Evolutionary conservation across 202 grass and related monocot species (phyloP), one percentile per base, ranked within the genome.

Genomic region (Musa balbisiana): DNA sequence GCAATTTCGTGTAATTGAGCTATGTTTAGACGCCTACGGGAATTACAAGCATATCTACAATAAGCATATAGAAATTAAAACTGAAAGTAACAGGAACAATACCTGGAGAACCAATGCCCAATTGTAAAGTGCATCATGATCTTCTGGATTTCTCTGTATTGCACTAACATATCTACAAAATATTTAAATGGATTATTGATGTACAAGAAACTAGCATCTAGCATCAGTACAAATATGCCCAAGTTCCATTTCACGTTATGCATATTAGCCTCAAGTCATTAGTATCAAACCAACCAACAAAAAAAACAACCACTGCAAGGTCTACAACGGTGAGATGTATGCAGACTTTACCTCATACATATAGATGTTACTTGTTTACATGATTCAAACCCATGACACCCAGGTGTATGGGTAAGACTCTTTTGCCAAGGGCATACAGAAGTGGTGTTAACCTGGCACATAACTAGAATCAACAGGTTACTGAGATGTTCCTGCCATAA

Each of bases 41-140:
- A 2, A 27, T 12, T 70, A 51, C 11, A n/a, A 70, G 15, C 16
- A 51, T 0, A 70, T 70, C 49, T 26, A 13, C 71, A 26, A 29
- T 43, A 81, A 79, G 54, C 51, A 54, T 16, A 13, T 25, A 62
- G 49, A 60, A 51, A 73, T 21, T 26, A 27, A 56, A 81, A 71
- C 33, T 52, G 63, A 43, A 73, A 55, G 74, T 55, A 84, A 60
- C 8, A 66, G 17, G 2, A 88, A 51, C 51, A 73, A 65, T 82
- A 99, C 96, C 91, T 99, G 96, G 54, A 99, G 91, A 59, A 99
- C 96, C 73, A 99, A 85, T 64, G 96, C 96, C 96, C 96, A 99
- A 54, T 99, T 99, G 81, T 99, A 99, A 80, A 95, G 94, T 71
- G 96, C 96, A 83, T 99, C 91, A 72, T 92, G 96, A 27, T 99